These are phyloP conservation scores for Xylariaceae sp. DNA, from an alignment of 2,329 filamentous ascomycete genomes.

Conservation along the genomic window DNA sequence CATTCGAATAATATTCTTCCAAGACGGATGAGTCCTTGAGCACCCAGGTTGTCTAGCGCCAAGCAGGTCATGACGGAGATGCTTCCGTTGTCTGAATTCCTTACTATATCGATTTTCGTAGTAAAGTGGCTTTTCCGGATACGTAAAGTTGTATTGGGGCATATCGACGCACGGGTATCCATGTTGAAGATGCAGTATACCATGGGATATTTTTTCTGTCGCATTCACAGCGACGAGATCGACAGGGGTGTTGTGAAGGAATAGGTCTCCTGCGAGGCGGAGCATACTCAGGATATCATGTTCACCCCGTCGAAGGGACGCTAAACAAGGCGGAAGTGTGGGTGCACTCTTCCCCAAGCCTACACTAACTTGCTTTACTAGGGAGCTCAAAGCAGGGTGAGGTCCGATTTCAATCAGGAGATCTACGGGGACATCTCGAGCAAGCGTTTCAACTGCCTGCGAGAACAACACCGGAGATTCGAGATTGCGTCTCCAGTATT, in stretches of 20 bases:
- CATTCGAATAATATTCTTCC: conserved; percentile 6
- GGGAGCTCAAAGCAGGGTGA: conserved; percentile 1
- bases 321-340: background rate
- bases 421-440: background rate
- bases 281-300: conserved; percentile 3
- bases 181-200: background rate
- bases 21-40: background rate
- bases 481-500: conserved; percentile 7
- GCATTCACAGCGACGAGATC: conserved; percentile 8
- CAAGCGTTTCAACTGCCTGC: background rate
- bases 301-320: conserved; percentile 2
- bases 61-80: conserved; percentile 1
- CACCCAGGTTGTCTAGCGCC: background rate
- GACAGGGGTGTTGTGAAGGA: background rate
- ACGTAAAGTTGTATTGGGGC: conserved; percentile 6
- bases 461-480: conserved; percentile 3
- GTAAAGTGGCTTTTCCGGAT: background rate
- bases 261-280: background rate
- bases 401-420: conserved; percentile 10
- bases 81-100: conserved; percentile 1
- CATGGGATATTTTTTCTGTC: background rate
- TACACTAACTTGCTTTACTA: conserved; percentile 7
- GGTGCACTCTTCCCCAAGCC: background rate
- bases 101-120: conserved; percentile 6
- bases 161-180: conserved; percentile 3